Conservation (phyloP, 2,329 filamentous ascomycete species). For the Trichophaea hybrida region DNA sequence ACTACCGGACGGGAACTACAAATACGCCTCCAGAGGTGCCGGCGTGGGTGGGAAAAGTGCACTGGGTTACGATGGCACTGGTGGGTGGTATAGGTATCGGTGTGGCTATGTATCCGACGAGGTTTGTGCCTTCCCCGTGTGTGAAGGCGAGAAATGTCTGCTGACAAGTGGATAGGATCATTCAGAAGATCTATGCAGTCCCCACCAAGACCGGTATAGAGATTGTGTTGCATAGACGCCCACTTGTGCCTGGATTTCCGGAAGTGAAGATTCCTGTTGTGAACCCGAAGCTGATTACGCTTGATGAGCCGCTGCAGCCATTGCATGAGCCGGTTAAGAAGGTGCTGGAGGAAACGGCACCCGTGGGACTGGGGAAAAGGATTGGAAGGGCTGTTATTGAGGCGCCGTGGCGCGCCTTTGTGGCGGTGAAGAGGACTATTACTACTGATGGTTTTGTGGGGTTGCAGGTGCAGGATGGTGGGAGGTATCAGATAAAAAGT, state of each 20-base stretch:
- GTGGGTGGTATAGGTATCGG: slow-evolving; percentile 1
- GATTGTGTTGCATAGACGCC: slow-evolving; percentile 14
- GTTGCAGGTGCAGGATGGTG: slow-evolving; percentile 10
- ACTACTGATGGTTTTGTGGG: slow-evolving; percentile 13
- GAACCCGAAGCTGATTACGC: slow-evolving; percentile 6
- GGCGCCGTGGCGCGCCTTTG: slow-evolving; percentile 11
- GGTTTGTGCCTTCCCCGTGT: slow-evolving; percentile 7
- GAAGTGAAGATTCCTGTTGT: slow-evolving; percentile 11
- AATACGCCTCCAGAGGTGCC: slow-evolving; percentile 8
- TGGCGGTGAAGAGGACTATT: slow-evolving; percentile 7
- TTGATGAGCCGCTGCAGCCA: slow-evolving; percentile 11
- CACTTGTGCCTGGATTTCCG: slow-evolving; percentile 14
- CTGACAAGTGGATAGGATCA: slow-evolving; percentile 7
- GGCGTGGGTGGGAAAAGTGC: slow-evolving; percentile 7
- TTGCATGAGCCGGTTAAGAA: neutral
- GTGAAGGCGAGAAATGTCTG: neutral
- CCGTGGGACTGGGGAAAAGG: slow-evolving; percentile 2
- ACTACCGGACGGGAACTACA: neutral
- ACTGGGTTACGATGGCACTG: slow-evolving; percentile 10
- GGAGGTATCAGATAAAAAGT: slow-evolving; percentile 10
- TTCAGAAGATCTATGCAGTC: slow-evolving; percentile 16
- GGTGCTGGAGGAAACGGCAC: neutral
- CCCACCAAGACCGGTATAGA: slow-evolving; percentile 9
- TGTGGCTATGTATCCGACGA: slow-evolving; percentile 3
- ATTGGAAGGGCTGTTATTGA: slow-evolving; percentile 6